Percentiles rank a stretch among this genome's conserved stretches.
phyloP scores from a whole-genome alignment of 208 protist genomes.

The Endotrypanum monterogeii region DNA sequence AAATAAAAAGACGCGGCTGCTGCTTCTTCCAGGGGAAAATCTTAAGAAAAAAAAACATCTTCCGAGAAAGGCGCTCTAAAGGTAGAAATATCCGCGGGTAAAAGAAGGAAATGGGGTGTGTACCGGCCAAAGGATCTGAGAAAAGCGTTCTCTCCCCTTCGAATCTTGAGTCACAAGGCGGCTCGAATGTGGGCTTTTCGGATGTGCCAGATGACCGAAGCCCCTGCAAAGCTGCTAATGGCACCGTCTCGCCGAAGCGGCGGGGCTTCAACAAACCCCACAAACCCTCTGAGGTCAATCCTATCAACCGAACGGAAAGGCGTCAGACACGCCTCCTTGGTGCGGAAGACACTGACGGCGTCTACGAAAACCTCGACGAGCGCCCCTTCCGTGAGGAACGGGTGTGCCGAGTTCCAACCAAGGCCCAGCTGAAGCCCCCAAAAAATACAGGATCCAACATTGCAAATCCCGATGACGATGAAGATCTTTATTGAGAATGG shows the following conservation, averaged over 20 bases:
- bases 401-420: slow-evolving; percentile 49
- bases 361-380: slow-evolving; percentile 21
- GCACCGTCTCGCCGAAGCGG: slow-evolving; percentile 1
- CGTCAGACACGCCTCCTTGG: slow-evolving; percentile 25
- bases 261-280: slow-evolving; percentile 30
- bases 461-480: slow-evolving; percentile 34
- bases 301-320: slow-evolving; percentile 6
- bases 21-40: too few species aligned
- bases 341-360: slow-evolving; percentile 26
- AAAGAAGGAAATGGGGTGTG: slow-evolving; percentile 28
- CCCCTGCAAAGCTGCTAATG: neutral
- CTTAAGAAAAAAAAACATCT: too few species aligned
- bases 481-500: slow-evolving; percentile 22
- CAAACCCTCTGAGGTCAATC: neutral
- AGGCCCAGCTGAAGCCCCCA: slow-evolving; percentile 43
- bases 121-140: slow-evolving; percentile 20
- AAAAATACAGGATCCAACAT: slow-evolving; percentile 42
- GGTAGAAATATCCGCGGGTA: neutral
- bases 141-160: slow-evolving; percentile 5
- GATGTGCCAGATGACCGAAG: neutral
- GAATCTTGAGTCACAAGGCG: neutral
- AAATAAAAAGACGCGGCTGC: too few species aligned
- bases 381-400: slow-evolving; percentile 39
- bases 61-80: too few species aligned
- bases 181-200: neutral